Base-by-base conservation (phyloP, 257 asterid species). In the Ilex asprella region DNA sequence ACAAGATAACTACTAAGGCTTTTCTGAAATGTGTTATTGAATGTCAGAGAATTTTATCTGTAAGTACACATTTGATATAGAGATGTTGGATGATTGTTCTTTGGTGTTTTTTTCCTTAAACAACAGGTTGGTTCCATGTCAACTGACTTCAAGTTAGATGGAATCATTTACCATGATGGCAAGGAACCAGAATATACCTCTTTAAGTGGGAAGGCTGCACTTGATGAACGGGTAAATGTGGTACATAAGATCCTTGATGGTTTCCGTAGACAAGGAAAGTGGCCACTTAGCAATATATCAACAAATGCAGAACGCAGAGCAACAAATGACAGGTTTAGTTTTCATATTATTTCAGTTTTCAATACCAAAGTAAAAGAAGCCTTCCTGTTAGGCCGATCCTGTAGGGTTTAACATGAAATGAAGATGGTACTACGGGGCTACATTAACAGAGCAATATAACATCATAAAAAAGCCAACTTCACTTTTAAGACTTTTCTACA, bases 261-360 rank as follows among this genome's bases (percentile, higher is more conserved):
- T 53, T 67, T 56, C 3, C 74, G 41, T 62, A 71, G 68, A 59
- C 71, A 46, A n/a, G 73, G 70, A 60, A 74, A 61, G 30, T 64
- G 78, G 80, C 53, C 80, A n/a, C 35, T 56, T 51, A 59, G 59
- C 46, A 30, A 58, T 27, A 49, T 49, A 30, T 56, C 60, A 30
- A 51, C 61, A 39, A 60, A 31, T n/a, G 68, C 68, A 30, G 80
- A 65, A 43, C 67, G 44, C 39, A 75, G 73, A 65, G 39, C 50
- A 39, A 65, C 65, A 55, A 70, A 63, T 65, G 76, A 60, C 72
- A 79, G 84, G 84, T 79, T 31, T 30, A 16, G 39, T 59, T 52
- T 21, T 16, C 53, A 21, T 14, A 47, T 16, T 52, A 0, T n/a
- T 1, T 27, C 10, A 3, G 31, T 54, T 49, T 43, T 44, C 55